Evolutionary conservation across 305 asterid species (phyloP).

Genomic region (Solanum chacoense): DNA sequence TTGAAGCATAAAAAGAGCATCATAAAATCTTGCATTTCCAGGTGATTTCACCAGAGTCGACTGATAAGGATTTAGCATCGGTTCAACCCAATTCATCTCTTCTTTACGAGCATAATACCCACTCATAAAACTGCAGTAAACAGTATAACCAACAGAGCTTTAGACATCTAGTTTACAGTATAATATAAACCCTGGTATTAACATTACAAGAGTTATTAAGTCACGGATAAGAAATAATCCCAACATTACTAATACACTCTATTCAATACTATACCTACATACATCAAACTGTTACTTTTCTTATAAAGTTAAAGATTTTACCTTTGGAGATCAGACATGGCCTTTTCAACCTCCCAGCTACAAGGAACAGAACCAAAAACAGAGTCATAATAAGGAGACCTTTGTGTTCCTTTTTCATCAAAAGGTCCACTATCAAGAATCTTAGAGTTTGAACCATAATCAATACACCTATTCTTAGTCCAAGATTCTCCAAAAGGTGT

Average conservation of each 20-base stretch:
- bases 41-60: constrained; percentile 22
- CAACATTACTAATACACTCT: neutral
- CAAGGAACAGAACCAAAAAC: constrained; percentile 41
- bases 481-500: constrained; percentile 3
- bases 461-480: neutral
- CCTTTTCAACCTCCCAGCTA: constrained; percentile 38
- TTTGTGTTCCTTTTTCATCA: neutral
- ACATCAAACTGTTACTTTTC: neutral
- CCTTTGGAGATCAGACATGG: constrained; percentile 47
- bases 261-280: neutral
- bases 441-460: neutral
- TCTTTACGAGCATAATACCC: constrained; percentile 11
- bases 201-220: neutral
- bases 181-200: neutral
- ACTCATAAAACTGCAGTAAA: constrained; percentile 34
- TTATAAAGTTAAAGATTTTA: neutral
- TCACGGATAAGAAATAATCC: neutral
- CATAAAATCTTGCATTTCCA: constrained; percentile 25
- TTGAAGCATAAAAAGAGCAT: constrained; percentile 38
- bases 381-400: neutral
- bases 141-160: neutral
- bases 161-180: neutral
- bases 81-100: constrained; percentile 12
- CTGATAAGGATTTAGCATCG: constrained; percentile 2
- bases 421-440: neutral